Evolutionary conservation across 352 stramenopile species (phyloP).

Genomic region (Pythium guiyangense): DNA sequence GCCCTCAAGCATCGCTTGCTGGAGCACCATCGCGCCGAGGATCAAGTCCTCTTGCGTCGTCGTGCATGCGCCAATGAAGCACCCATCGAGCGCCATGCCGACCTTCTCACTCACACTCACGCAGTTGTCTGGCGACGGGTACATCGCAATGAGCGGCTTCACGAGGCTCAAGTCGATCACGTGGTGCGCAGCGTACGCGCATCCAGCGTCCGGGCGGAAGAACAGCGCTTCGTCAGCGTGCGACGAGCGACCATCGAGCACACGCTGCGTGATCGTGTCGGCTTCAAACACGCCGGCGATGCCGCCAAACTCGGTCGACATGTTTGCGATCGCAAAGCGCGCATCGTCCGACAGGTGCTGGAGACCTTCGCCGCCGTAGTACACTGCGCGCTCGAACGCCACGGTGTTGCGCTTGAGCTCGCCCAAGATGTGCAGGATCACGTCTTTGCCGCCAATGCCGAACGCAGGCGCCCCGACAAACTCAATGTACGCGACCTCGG

Average conservation of each 20-base stretch:
- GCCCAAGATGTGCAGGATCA: conserved; percentile 83
- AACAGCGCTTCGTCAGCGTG: conserved; percentile 81
- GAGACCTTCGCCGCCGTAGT: conserved; percentile 75
- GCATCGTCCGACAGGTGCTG: conserved; percentile 68
- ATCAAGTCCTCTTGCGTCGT: conserved; percentile 80
- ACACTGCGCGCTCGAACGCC: conserved; percentile 65
- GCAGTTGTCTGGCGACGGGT: conserved; percentile 79
- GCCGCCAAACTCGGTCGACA: conserved; percentile 81
- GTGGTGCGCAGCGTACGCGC: conserved; percentile 68
- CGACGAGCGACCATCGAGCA: conserved; percentile 66
- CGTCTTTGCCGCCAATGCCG: conserved; percentile 82
- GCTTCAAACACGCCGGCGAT: conserved; percentile 82
- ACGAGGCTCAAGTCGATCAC: conserved; percentile 69
- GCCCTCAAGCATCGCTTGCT: conserved; percentile 64
- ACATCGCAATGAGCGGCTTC: conserved; percentile 72
- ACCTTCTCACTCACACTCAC: conserved; percentile 54
- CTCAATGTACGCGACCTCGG: conserved; percentile 78
- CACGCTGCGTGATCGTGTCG: conserved; percentile 60
- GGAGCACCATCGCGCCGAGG: conserved; percentile 69
- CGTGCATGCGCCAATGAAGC: conserved; percentile 83
- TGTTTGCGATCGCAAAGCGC: conserved; percentile 84
- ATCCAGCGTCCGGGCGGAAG: conserved; percentile 73
- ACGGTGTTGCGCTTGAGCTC: conserved; percentile 87
- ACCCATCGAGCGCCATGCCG: conserved; percentile 77
- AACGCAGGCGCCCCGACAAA: conserved; percentile 63